Conservation (phyloP, 1,284 basidiomycete species). For the Malassezia vespertilionis region DNA sequence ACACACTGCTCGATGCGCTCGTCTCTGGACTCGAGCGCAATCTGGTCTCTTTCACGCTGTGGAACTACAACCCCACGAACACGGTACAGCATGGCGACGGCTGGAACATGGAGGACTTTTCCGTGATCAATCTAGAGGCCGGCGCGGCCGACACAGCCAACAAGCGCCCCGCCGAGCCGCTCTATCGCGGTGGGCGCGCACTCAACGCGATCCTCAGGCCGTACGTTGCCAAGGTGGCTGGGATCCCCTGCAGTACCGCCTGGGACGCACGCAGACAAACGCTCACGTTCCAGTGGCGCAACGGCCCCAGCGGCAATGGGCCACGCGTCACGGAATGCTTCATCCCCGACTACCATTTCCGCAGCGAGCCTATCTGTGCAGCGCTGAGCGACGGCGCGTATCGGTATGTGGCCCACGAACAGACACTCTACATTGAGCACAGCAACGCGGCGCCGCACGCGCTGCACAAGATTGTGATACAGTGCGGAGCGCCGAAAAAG, state of each 20-base stretch:
- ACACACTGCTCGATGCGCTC: conserved; percentile 46
- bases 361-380: not conserved
- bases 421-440: conserved; percentile 29
- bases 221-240: conserved; percentile 45
- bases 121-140: conserved; percentile 65
- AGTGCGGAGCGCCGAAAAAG: conserved; percentile 8
- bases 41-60: conserved; percentile 53
- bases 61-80: conserved; percentile 90
- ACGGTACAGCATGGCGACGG: conserved; percentile 67
- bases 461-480: conserved; percentile 23
- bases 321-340: conserved; percentile 28
- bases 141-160: conserved; percentile 13
- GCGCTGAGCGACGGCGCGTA: not conserved
- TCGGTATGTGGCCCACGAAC: conserved; percentile 8
- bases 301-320: conserved; percentile 12
- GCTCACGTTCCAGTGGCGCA: conserved; percentile 39
- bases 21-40: conserved; percentile 42
- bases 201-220: conserved; percentile 56
- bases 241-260: conserved; percentile 26
- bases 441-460: conserved; percentile 15
- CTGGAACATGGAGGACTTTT: conserved; percentile 72
- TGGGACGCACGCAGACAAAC: conserved; percentile 29
- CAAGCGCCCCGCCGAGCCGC: conserved; percentile 50
- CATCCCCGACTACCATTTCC: conserved; percentile 27
- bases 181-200: conserved; percentile 71